Evolutionary conservation across 1,284 basidiomycete genomes (phyloP), one percentile per base, ranked within the genome.

Genomic region (Rhodotorula sp.): DNA sequence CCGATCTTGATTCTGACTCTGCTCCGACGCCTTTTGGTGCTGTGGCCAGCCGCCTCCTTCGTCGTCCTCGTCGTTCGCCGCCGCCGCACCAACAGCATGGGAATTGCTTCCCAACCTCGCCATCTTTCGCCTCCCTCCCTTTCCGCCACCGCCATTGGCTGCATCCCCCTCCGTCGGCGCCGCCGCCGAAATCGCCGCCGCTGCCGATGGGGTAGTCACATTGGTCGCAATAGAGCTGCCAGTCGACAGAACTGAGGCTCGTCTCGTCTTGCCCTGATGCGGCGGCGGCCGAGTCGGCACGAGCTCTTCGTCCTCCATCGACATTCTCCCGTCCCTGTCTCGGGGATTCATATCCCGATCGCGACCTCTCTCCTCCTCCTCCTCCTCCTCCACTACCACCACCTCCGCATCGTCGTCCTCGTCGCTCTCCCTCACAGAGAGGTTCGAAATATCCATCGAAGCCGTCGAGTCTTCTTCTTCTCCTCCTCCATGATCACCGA

Each of bases 51-150:
- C 37, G 3, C 49, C 12, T 26, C n/a, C 24, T 10, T 51, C 49
- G 7, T 14, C 12, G 49, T n/a, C 24, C 15, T 51, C 49, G 22
- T n/a, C 49, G 4, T 51, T 24, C n/a, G 8, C 49, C 18, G 49
- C n/a, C 49, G 20, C 22, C 20, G 8, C 49, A 51, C 24, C 49
- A 3, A n/a, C 48, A 49, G 48, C 20, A n/a, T 53, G 12, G 14
- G 64, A n/a, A 46, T 56, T 64, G 62, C 67, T 67, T 10, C 65
- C 68, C 54, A 60, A 55, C 46, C 68, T 54, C n/a, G 68, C 62
- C 22, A 57, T 65, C 46, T 72, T 72, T 26, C 64, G 37, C 37
- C 64, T 29, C 29, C 49, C 4, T 26, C 29, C 53, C 62, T 44
- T 24, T 37, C 37, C n/a, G 51, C 22, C 15, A 22, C 30, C 48